Evolutionary conservation across 2,329 filamentous ascomycete species (phyloP).

Genomic region (Herpomyces periplanetae): DNA sequence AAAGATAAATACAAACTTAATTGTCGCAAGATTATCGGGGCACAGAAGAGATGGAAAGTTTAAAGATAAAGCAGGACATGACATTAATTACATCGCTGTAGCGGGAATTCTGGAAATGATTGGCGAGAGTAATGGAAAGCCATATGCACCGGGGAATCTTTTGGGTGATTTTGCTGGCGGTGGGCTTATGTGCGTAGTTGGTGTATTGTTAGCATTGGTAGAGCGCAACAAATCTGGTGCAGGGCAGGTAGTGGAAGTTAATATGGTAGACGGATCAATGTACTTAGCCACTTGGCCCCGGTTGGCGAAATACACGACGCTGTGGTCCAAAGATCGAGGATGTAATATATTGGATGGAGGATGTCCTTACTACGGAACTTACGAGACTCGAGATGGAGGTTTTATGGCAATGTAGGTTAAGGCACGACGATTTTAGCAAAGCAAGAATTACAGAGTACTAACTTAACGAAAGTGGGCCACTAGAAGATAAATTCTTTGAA

Average conservation of each 20-base stretch:
- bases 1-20: slow-evolving; percentile 25
- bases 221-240: slow-evolving; percentile 19
- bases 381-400: slow-evolving; percentile 35
- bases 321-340: slow-evolving; percentile 24
- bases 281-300: slow-evolving; percentile 44
- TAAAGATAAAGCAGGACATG: slow-evolving; percentile 55
- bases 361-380: slow-evolving; percentile 57
- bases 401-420: slow-evolving; percentile 29
- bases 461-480: slow-evolving; percentile 16
- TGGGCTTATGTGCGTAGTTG: slow-evolving; percentile 39
- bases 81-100: slow-evolving; percentile 83
- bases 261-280: slow-evolving; percentile 68
- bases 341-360: slow-evolving; percentile 47
- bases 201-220: slow-evolving; percentile 39
- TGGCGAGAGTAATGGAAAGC: slow-evolving; percentile 24
- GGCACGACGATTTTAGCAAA: not conserved
- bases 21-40: slow-evolving; percentile 56
- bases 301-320: slow-evolving; percentile 18
- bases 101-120: slow-evolving; percentile 39
- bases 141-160: slow-evolving; percentile 43
- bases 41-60: slow-evolving; percentile 64
- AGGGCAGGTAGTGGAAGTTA: slow-evolving; percentile 70
- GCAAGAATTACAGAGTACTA: not conserved
- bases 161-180: slow-evolving; percentile 72
- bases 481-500: slow-evolving; percentile 54